A percentile compares a stretch with the other conserved stretches of the same genome.
These are phyloP conservation scores for Pseudocohnilembus persalinus DNA, from an alignment of 169 alveolate genomes.

Conservation along the genomic window DNA sequence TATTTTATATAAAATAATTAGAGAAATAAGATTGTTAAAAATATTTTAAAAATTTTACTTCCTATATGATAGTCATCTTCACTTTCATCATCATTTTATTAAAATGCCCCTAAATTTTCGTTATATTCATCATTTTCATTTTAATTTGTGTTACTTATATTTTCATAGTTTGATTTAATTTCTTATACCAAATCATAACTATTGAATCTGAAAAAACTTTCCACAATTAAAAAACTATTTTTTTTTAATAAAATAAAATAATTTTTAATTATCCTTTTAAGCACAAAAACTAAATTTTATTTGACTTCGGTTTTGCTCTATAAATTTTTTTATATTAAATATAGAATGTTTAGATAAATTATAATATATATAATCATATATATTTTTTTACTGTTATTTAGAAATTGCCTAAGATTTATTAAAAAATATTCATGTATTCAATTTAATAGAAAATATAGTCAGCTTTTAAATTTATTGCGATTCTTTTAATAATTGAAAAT, in stretches of 20 bases:
- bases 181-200: slow-evolving; percentile 34
- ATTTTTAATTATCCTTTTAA: slow-evolving; percentile 42
- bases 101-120: background rate
- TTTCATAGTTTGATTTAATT: slow-evolving; percentile 51
- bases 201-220: slow-evolving; percentile 51
- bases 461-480: slow-evolving; percentile 50
- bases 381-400: slow-evolving; percentile 24
- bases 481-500: slow-evolving; percentile 44
- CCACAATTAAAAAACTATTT: slow-evolving; percentile 49
- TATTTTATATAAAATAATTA: background rate
- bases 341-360: background rate
- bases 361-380: background rate
- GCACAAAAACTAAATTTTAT: slow-evolving; percentile 22
- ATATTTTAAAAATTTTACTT: background rate
- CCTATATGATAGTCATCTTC: background rate
- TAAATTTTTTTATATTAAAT: background rate
- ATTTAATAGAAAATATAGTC: slow-evolving; percentile 71
- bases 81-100: slow-evolving; percentile 9
- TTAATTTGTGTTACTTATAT: too few species aligned
- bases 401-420: slow-evolving; percentile 30
- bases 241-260: slow-evolving; percentile 45
- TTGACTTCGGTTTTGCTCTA: slow-evolving; percentile 12
- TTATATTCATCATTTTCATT: slow-evolving; percentile 7
- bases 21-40: too few species aligned
- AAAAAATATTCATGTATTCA: slow-evolving; percentile 49